Evolutionary conservation across 371 early-diverging fungal species (phyloP).

Genomic region (Chytridiales sp.): DNA sequence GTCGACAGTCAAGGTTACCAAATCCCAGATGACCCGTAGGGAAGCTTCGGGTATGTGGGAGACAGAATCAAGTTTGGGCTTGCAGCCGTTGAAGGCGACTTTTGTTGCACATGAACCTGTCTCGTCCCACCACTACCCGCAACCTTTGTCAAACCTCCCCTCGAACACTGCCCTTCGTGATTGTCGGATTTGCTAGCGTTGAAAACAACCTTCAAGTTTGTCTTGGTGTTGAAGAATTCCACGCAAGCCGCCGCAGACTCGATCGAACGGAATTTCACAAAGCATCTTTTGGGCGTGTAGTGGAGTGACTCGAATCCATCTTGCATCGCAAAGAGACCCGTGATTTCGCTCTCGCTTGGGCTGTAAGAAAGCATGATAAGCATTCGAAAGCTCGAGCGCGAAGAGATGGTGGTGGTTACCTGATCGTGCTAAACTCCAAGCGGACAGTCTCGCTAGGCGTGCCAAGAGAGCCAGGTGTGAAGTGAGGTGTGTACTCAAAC

Average conservation of each 20-base stretch:
- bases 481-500: conserved; percentile 27
- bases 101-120: no score
- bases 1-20: no score
- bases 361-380: neutral
- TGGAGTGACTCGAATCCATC: conserved; percentile 15
- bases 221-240: conserved; percentile 19
- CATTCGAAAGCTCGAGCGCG: no score
- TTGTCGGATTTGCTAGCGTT: no score
- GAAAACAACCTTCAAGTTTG: conserved; percentile 15
- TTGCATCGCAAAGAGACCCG: conserved; percentile 7
- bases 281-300: conserved; percentile 20
- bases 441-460: conserved; percentile 12
- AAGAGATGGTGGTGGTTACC: no score
- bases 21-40: no score
- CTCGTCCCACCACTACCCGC: no score
- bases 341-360: conserved; percentile 16
- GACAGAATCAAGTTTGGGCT: no score
- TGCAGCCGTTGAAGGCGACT: no score
- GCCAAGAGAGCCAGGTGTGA: conserved; percentile 22
- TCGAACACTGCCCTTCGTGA: no score
- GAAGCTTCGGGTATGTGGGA: no score
- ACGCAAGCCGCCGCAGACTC: conserved; percentile 9
- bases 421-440: conserved; percentile 22
- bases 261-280: conserved; percentile 13
- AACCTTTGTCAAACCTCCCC: no score